phyloP scores from a whole-genome alignment of 352 stramenopile genomes.

The Pythium folliculosum region DNA sequence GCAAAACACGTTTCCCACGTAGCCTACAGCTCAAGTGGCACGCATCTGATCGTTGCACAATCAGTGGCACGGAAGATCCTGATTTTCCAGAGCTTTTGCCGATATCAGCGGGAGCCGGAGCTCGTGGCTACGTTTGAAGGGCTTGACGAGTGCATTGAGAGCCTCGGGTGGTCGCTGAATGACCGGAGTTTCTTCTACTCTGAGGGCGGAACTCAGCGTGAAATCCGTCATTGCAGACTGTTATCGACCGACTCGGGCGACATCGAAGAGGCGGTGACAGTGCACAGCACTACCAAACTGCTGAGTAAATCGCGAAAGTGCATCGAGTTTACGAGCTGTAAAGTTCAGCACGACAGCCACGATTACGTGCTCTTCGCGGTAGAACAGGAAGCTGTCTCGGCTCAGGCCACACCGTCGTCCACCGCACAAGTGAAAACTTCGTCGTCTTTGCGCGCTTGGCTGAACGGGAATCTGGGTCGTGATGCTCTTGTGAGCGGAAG shows the following conservation, averaged over 20 bases:
- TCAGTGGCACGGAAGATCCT: conserved; percentile 43
- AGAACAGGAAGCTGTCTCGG: conserved; percentile 32
- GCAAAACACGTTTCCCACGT: conserved; percentile 65
- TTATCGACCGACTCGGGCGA: conserved; percentile 36
- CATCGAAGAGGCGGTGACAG: conserved; percentile 32
- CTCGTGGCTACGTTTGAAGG: conserved; percentile 48
- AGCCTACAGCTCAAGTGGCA: conserved; percentile 63
- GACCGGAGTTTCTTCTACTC: conserved; percentile 56
- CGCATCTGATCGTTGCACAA: conserved; percentile 47
- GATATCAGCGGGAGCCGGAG: conserved; percentile 48
- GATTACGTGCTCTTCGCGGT: conserved; percentile 57
- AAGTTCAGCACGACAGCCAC: conserved; percentile 37
- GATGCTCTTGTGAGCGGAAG: conserved; percentile 35
- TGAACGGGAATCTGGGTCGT: conserved; percentile 50
- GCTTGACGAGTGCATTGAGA: conserved; percentile 40
- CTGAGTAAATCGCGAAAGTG: conserved; percentile 1
- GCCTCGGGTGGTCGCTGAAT: conserved; percentile 46
- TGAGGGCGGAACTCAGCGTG: conserved; percentile 26
- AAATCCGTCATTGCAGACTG: conserved; percentile 46
- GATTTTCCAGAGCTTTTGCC: conserved; percentile 50
- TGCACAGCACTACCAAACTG: conserved; percentile 17
- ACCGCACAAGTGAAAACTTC: neutral
- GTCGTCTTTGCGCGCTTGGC: conserved; percentile 42
- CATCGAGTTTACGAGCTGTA: conserved; percentile 10
- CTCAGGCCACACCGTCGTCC: neutral